Base-by-base conservation (phyloP, 108 stramenopile genomes). In the Cylindrotheca fusiformis region DNA sequence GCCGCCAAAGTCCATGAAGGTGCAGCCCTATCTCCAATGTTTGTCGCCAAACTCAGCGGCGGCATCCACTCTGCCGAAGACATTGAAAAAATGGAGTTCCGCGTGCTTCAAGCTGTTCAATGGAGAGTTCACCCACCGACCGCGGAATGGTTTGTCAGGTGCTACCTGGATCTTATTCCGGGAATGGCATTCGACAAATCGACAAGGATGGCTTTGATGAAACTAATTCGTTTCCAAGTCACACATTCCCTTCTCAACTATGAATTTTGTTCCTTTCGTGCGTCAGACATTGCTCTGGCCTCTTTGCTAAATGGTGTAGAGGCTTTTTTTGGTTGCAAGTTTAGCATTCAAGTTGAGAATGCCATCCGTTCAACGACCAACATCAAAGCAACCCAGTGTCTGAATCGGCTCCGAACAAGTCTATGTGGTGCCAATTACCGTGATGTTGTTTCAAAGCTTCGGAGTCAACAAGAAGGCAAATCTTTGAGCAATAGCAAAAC, bases 1-100 rank as follows among this genome's bases (percentile, higher is more conserved):
- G 83, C 90, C 23, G 79, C 87, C 36, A 91, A 91, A 59, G 78
- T 87, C 18, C 53, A 80, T 61, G 84, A 84, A 45, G 55, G 69
- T n/a, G 32, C 75, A 30, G 85, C 72, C 3, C 58, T 87, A 45
- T 69, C 81, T 55, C 67, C 84, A 5, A 48, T 68, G 2, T 29
- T 91, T 4, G 63, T 89, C 12, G 80, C 85, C 18, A 73, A 69
- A 1, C 68, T 86, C 14, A 82, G 81, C 47, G 81, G 74, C 19
- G 85, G 88, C 18, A 60, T 62, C 36, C 79, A 80, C 57, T 67
- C 52, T 5, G 58, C 60, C 44, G 30, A 66, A 0, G 75, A 90
- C 12, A 73, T 90, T 32, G 65, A 68, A 33, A 55, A 18, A 14
- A 85, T 85, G 83, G 88, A 90, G 58, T 12, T 46, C 19, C 33